Evolutionary conservation across 495 filamentous ascomycete genomes (phyloP), one percentile per base, ranked within the genome.

Genomic region (Hypomontagnella submonticulosa): DNA sequence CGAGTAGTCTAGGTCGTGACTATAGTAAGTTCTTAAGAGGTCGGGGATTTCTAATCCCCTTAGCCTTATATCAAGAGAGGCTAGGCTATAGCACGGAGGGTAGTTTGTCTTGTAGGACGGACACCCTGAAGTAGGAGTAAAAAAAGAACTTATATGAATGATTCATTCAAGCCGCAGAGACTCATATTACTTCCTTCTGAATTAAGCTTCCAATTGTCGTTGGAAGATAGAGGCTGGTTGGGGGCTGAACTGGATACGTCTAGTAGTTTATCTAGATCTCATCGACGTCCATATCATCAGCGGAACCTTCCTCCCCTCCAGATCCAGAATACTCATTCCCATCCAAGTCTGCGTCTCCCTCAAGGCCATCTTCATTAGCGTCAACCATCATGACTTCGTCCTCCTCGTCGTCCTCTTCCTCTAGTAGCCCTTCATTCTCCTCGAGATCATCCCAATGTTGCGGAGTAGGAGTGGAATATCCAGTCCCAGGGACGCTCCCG

Each of bases 391-490:
- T 47, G 4, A 37, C 44, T 9, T 49, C 44, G 11, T 19, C 57
- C 2, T 54, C 55, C 34, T 59, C 52, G 6, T 51, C 67, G 3
- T 60, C 52, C 15, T 54, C 47, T 13, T 61, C 63, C 7, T 63
- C 58, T 53, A 23, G 20, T n/a, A n/a, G n/a, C n/a, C 51, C 66
- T 40, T 47, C 57, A 37, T 50, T 7, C 36, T 51, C 61, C 13
- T 69, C 61, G 52, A 76, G 34, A 15, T 75, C 73, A 4, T 69
- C 66, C 73, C 74, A 76, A 3, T 38, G 69, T 9, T 13, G 43
- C 16, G 74, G 74, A 1, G 74, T 76, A 19, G 74, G 72, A 38
- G 67, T 73, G 9, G 74, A 76, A 12, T 53, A 32, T 10, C 15
- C 32, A 12, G 41, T 27, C 7, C 27, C 47, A 18, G 38, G 15